phyloP scores from a whole-genome alignment of 371 early-diverging fungal genomes.

The Syncephalastrum contaminatum region DNA sequence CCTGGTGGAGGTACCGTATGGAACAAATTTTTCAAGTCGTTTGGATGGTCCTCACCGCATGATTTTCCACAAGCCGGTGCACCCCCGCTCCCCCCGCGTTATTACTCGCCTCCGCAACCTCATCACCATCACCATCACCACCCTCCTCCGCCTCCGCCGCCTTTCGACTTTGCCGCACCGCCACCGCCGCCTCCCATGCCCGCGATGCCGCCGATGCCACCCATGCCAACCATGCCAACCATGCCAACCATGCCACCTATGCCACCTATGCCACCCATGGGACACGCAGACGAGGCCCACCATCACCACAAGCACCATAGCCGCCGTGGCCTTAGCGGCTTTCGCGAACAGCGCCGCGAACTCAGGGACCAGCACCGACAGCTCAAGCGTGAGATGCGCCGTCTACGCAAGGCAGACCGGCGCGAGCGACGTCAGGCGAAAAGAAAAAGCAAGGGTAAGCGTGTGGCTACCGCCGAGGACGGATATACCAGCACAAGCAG shows the following conservation, averaged over 20 bases:
- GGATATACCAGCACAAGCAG: conserved; percentile 2
- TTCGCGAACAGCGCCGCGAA: conserved; percentile 6
- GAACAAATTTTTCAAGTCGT: conserved; percentile 5
- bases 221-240: conserved; percentile 3
- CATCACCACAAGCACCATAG: background rate
- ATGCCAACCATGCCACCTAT: conserved; percentile 1
- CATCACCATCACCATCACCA: conserved; percentile 7
- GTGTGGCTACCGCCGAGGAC: background rate
- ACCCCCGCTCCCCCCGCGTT: background rate
- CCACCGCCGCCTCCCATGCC: conserved; percentile 6
- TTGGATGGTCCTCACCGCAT: background rate
- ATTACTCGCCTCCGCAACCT: background rate
- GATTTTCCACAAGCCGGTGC: no score
- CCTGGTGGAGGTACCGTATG: conserved; percentile 7
- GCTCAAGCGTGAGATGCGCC: background rate
- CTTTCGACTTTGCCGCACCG: conserved; percentile 3
- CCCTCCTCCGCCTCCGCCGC: conserved; percentile 9
- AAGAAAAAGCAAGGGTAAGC: conserved; percentile 3
- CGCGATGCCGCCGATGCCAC: conserved; percentile 2
- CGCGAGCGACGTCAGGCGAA: conserved; percentile 3
- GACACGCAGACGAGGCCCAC: background rate
- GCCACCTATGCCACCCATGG: conserved; percentile 4
- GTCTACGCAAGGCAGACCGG: conserved; percentile 1
- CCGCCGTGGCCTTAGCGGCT: background rate
- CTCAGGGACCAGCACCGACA: conserved; percentile 4